phyloP scores from a whole-genome alignment of 495 filamentous ascomycete genomes.

The Xylaria palmicola region DNA sequence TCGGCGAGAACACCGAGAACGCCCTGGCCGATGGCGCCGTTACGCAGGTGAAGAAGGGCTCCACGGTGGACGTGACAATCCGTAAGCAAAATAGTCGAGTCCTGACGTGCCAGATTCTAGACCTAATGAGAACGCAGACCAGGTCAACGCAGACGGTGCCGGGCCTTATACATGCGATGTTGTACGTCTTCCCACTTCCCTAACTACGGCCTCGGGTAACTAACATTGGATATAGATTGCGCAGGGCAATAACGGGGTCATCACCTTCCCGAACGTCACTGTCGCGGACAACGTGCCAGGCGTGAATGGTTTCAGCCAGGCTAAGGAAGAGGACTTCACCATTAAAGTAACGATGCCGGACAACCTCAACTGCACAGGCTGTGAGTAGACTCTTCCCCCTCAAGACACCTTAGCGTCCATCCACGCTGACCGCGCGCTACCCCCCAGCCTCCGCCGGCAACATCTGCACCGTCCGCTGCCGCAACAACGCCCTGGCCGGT shows the following conservation, averaged over 20 bases:
- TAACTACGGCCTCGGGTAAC: background rate
- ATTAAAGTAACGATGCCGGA: slow-evolving; percentile 47
- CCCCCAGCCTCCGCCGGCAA: slow-evolving; percentile 42
- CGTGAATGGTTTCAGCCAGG: slow-evolving; percentile 47
- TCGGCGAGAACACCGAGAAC: slow-evolving; percentile 54
- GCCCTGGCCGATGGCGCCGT: slow-evolving; percentile 42
- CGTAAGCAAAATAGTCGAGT: slow-evolving; percentile 17
- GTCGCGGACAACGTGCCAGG: slow-evolving; percentile 48
- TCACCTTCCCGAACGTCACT: slow-evolving; percentile 40
- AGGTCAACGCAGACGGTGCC: slow-evolving; percentile 57
- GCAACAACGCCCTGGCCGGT: slow-evolving; percentile 55
- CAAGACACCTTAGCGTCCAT: too few relatives aligned
- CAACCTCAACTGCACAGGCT: slow-evolving; percentile 39
- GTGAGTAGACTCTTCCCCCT: slow-evolving; percentile 20
- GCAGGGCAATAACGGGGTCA: slow-evolving; percentile 40
- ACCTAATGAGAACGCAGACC: slow-evolving; percentile 29
- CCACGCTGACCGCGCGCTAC: background rate
- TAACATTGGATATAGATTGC: slow-evolving; percentile 23
- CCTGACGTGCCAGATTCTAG: background rate
- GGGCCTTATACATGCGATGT: slow-evolving; percentile 54
- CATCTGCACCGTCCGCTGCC: slow-evolving; percentile 57
- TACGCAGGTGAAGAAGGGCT: slow-evolving; percentile 43
- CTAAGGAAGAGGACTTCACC: slow-evolving; percentile 44
- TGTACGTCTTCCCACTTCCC: slow-evolving; percentile 10
- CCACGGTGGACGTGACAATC: slow-evolving; percentile 42